These are phyloP conservation scores for Zygosaccharomyces pseudobailii DNA, from an alignment of 1,139 yeast genomes.

Conservation along the genomic window DNA sequence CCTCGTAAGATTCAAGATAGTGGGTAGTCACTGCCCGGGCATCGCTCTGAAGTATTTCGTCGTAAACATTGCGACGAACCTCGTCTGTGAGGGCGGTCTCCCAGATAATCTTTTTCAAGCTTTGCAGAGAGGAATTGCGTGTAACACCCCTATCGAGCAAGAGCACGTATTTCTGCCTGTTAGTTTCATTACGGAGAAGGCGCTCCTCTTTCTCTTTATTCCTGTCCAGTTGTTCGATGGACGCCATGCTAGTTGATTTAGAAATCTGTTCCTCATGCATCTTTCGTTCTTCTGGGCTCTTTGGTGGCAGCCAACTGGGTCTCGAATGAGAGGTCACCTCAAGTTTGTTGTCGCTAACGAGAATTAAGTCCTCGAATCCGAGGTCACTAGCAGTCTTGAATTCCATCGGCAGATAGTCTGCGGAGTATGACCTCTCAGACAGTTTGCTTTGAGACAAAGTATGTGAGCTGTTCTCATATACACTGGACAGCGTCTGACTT, in stretches of 20 bases:
- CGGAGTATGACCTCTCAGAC: slow-evolving; percentile 34
- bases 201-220: slow-evolving; percentile 32
- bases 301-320: slow-evolving; percentile 51
- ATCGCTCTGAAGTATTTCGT: slow-evolving; percentile 28
- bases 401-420: slow-evolving; percentile 36
- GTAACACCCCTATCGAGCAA: slow-evolving; percentile 29
- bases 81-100: slow-evolving; percentile 37
- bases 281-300: slow-evolving; percentile 38
- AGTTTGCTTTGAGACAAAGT: slow-evolving; percentile 37
- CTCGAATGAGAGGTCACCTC: slow-evolving; percentile 41
- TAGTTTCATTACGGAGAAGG: slow-evolving; percentile 35
- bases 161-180: slow-evolving; percentile 32
- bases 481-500: slow-evolving; percentile 39
- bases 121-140: slow-evolving; percentile 36
- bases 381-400: slow-evolving; percentile 35
- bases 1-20: slow-evolving; percentile 30
- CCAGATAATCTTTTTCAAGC: slow-evolving; percentile 40
- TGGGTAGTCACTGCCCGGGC: slow-evolving; percentile 25
- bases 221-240: slow-evolving; percentile 34
- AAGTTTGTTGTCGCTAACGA: slow-evolving; percentile 44
- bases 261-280: slow-evolving; percentile 43
- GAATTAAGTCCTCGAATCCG: slow-evolving; percentile 44
- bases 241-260: slow-evolving; percentile 38
- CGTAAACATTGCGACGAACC: slow-evolving; percentile 35
- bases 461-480: slow-evolving; percentile 40